These are phyloP conservation scores for Bromus sterilis DNA, from an alignment of 176 grass and related monocot genomes.

Conservation along the genomic window DNA sequence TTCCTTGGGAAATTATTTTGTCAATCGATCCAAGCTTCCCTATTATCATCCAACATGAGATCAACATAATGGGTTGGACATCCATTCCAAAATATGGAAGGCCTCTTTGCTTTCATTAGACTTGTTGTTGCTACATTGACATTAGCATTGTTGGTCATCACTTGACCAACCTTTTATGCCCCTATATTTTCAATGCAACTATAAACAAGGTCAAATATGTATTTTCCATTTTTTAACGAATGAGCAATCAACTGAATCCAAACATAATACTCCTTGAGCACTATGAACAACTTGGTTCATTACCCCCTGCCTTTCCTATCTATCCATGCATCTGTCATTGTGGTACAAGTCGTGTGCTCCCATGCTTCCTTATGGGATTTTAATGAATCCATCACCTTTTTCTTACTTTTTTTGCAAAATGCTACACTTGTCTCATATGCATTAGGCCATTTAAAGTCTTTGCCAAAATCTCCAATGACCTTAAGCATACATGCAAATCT, in stretches of 20 bases:
- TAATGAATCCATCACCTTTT: neutral
- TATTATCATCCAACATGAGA: conserved; percentile 9
- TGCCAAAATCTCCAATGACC: too few species aligned
- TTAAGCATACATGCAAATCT: too few species aligned
- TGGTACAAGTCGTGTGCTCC: neutral
- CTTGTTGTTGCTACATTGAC: too few species aligned
- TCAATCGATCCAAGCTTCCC: neutral
- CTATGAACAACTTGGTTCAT: conserved; percentile 25
- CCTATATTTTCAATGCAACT: conserved; percentile 1
- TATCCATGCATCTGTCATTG: too few species aligned
- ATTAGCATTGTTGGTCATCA: too few species aligned
- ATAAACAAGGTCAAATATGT: neutral
- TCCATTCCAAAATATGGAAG: neutral
- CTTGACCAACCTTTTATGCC: conserved; percentile 1
- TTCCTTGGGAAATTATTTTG: neutral
- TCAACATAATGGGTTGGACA: conserved; percentile 2
- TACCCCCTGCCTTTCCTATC: too few species aligned
- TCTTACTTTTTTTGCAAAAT: conserved; percentile 2
- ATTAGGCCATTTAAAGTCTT: neutral
- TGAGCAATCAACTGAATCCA: neutral
- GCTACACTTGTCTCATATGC: neutral
- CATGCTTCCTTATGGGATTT: neutral
- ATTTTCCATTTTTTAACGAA: neutral
- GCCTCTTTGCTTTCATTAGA: neutral
- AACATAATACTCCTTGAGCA: neutral